Evolutionary conservation across 2,329 filamentous ascomycete species (phyloP), one percentile per base, ranked within the genome.

Genomic region (Aphanoascus verrucosus): DNA sequence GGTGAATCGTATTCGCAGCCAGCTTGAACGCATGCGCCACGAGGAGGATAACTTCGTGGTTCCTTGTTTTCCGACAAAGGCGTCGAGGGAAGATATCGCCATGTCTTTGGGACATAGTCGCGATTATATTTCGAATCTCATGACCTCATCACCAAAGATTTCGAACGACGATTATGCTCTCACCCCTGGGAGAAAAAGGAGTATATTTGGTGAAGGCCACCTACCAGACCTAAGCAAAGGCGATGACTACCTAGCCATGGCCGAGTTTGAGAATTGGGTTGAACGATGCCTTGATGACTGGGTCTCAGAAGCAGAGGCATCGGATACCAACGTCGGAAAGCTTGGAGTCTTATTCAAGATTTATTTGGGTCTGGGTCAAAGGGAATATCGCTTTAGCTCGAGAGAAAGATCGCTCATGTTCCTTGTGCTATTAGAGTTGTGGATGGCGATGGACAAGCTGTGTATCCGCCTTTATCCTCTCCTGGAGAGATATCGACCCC

Each of bases 341-440:
- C 23, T 54, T 31, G 20, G 19, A 2, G 3, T 3, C 9, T 32
- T 52, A 1, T 46, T 56, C 28, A 7, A 44, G 15, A 43, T 12
- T 2, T 56, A 54, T 32, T 17, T 32, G 5, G 14, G 17, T 17
- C 17, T 17, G 5, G 55, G 37, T 14, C 20, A 17, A 12, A 11
- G 14, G 19, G 37, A 5, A 2, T 56, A 56, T 32, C 23, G n/a
- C 9, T 23, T 57, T 38, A 49, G 52, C 15, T 74, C 80, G 0
- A 72, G 77, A 55, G 65, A 64, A 0, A 60, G 67, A 0, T 84
- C 82, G 0, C 56, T 74, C 3, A 82, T 82, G 75, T 55, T 81
- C 2, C 67, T 85, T 0, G 78, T 75, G 0, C 57, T 77, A 0
- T 57, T 81, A 2, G 79, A 83, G 52, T 62, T 84, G 0, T 85